Base-by-base conservation (phyloP, 208 protist species). In the Trypanosoma mega region DNA sequence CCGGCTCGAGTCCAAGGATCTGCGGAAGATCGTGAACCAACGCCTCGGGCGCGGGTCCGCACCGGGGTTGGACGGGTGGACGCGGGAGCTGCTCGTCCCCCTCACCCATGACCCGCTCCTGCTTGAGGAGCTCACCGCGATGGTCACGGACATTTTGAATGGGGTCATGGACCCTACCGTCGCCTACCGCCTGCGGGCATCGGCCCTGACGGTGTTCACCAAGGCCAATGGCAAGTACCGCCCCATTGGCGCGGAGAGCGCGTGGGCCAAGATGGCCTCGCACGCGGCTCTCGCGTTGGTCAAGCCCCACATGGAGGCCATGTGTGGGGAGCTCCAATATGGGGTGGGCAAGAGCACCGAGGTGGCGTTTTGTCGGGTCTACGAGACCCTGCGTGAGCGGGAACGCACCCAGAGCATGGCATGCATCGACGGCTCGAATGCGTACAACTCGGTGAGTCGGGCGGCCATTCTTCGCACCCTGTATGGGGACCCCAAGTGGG, bases 211-310 rank as follows among this genome's bases (percentile, higher is more conserved):
- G 59, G 66, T 63, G 4, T 58, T 78, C 31, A 14, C 30, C 33
- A 74, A 74, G 5, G n/a, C n/a, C n/a, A 44, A 67, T n/a, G 61
- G 54, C 8, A 68, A 69, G 39, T 48, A 69, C 9, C 66, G 61
- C 0, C 73, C 73, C 0, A 79, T 74, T 64, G 73, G 67, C 44
- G 67, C 73, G 14, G 66, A 79, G 66, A 55, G 44, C 0, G 63
- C 55, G 9, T 71, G 51, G 55, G 14, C 62, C 7, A 74, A 70
- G 20, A 11, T 71, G 16, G 53, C 67, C 3, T 61, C 61, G 9
- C 57, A 53, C 51, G 7, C 74, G 27, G 73, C 68, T 1, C 27
- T 79, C 9, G 12, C 36, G 16, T 24, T 23, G 37, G 52, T 74
- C 12, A 51, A 16, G n/a, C 20, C 26, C 9, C 1, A 3, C 0